Percentiles rank a stretch among this genome's conserved stretches.
phyloP scores from a whole-genome alignment of 148 eudicot species.

The Diospyros kaki region DNA sequence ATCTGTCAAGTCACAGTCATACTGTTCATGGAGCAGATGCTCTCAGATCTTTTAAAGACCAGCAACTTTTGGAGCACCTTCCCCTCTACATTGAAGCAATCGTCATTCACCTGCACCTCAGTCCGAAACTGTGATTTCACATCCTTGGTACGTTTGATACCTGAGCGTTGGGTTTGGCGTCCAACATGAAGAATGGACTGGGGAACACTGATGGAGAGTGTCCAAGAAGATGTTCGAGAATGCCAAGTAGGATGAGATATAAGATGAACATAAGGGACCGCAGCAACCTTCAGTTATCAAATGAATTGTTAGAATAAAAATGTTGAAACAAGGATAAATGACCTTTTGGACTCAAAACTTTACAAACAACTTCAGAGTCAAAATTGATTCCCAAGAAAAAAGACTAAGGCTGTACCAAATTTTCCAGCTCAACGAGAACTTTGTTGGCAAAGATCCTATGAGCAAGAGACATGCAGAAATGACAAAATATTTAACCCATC shows the following conservation, averaged over 20 bases:
- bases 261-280: constrained; percentile 72
- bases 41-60: constrained; percentile 64
- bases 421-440: constrained; percentile 70
- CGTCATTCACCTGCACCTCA: constrained; percentile 82
- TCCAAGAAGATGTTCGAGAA: constrained; percentile 89
- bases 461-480: constrained; percentile 89
- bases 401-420: constrained; percentile 52
- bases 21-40: constrained; percentile 29
- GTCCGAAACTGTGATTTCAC: constrained; percentile 58
- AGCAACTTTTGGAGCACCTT: constrained; percentile 71
- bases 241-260: constrained; percentile 93
- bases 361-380: too few relatives aligned
- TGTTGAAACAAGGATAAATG: neutral
- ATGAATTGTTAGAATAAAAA: neutral
- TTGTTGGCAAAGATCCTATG: constrained; percentile 79
- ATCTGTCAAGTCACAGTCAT: constrained; percentile 15
- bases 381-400: too few relatives aligned
- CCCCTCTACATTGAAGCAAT: constrained; percentile 78
- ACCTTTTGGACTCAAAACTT: too few relatives aligned
- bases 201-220: constrained; percentile 61
- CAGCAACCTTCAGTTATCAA: constrained; percentile 43
- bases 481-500: constrained; percentile 68
- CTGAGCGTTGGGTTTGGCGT: constrained; percentile 36
- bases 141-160: constrained; percentile 29
- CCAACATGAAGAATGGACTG: constrained; percentile 51